phyloP scores from a whole-genome alignment of 352 stramenopile species.

The Globisporangium okanoganense region DNA sequence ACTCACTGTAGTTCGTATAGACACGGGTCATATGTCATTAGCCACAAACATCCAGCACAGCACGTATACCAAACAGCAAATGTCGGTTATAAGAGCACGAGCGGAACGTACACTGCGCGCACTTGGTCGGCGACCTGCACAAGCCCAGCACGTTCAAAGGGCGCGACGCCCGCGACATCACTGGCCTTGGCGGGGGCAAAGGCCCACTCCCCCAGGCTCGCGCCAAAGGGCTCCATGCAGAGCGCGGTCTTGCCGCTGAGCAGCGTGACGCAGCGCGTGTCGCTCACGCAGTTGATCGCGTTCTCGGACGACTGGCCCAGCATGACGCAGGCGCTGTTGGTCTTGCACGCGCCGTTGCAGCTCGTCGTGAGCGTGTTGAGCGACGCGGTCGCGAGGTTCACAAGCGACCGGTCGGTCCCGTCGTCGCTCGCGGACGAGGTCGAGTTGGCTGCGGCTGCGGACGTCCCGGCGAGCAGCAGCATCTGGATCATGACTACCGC shows the following conservation, averaged over 20 bases:
- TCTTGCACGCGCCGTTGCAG: constrained; percentile 65
- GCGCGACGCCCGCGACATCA: constrained; percentile 39
- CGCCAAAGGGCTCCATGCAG: constrained; percentile 57
- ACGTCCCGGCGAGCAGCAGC: neutral
- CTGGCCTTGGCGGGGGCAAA: constrained; percentile 55
- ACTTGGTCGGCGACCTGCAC: constrained; percentile 52
- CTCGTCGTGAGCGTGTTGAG: constrained; percentile 77
- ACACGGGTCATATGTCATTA: neutral
- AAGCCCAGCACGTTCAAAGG: constrained; percentile 71
- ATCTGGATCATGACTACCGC: neutral
- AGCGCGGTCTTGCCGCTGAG: constrained; percentile 62
- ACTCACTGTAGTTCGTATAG: constrained; percentile 22
- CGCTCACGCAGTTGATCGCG: constrained; percentile 71
- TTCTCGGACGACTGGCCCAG: constrained; percentile 55
- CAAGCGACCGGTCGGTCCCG: constrained; percentile 10
- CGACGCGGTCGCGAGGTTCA: constrained; percentile 13
- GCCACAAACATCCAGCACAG: neutral
- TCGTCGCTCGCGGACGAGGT: constrained; percentile 1
- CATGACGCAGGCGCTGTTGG: constrained; percentile 57
- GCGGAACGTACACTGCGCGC: constrained; percentile 29
- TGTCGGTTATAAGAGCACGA: neutral
- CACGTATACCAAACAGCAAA: neutral
- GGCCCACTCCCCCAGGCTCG: constrained; percentile 31
- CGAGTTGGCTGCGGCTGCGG: constrained; percentile 7
- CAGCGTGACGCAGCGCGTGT: constrained; percentile 63